Evolutionary conservation across 2,329 filamentous ascomycete genomes (phyloP).

Genomic region (Alternaria incomplexa): DNA sequence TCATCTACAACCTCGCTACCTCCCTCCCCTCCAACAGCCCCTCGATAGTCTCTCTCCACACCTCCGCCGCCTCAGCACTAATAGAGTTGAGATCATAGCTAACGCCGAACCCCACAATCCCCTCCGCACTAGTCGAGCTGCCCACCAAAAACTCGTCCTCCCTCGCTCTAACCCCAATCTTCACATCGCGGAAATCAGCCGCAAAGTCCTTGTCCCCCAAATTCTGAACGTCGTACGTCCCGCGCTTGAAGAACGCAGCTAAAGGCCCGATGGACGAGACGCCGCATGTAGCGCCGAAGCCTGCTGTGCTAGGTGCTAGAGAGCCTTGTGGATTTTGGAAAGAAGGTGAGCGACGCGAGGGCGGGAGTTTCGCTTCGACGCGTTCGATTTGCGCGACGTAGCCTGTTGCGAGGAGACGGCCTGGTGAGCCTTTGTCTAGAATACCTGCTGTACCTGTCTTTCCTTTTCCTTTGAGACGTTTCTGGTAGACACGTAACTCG

Average conservation of each 20-base stretch:
- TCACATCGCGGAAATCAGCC: conserved; percentile 48
- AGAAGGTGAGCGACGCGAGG: conserved; percentile 22
- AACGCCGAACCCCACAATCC: conserved; percentile 47
- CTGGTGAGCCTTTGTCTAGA: conserved; percentile 47
- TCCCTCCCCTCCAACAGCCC: conserved; percentile 35
- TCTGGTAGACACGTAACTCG: conserved; percentile 54
- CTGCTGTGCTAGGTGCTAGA: conserved; percentile 38
- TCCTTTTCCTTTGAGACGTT: conserved; percentile 38
- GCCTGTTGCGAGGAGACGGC: conserved; percentile 51
- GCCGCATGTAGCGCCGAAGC: conserved; percentile 52
- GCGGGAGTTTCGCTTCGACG: conserved; percentile 42
- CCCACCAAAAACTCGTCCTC: conserved; percentile 56
- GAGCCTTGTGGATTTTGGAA: conserved; percentile 47
- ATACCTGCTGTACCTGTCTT: conserved; percentile 20
- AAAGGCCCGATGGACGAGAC: conserved; percentile 52
- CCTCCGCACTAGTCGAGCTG: conserved; percentile 46
- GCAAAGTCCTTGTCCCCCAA: conserved; percentile 44
- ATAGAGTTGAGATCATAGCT: conserved; percentile 52
- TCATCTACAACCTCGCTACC: conserved; percentile 22
- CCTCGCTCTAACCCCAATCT: conserved; percentile 51
- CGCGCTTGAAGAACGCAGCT: conserved; percentile 41
- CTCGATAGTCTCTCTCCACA: conserved; percentile 42
- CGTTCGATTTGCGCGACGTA: conserved; percentile 53
- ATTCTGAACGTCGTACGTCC: conserved; percentile 32
- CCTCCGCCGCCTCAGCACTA: conserved; percentile 35